A percentile compares a stretch with the other conserved stretches of the same genome.
Conservation (phyloP, 331 rosid genomes). For the Arachis monticola region DNA sequence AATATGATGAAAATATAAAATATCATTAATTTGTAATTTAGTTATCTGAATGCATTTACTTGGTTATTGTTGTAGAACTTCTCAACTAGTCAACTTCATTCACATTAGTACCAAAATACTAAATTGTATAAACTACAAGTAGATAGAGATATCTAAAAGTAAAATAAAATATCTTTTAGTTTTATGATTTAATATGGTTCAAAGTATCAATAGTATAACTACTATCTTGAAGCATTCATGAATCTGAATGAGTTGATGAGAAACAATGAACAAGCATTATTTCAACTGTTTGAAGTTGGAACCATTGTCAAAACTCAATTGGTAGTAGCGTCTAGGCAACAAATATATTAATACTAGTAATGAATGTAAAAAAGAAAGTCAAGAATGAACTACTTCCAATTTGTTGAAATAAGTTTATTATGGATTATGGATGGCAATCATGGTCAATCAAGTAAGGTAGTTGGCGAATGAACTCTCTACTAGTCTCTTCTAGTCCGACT, state of each 20-base stretch:
- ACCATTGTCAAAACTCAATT: not conserved
- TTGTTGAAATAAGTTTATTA: not conserved
- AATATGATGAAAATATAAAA: too few relatives aligned
- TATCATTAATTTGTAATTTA: too few relatives aligned
- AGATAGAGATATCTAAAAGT: too few relatives aligned
- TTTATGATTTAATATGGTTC: too few relatives aligned
- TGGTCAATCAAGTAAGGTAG: not conserved
- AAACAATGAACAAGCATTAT: not conserved
- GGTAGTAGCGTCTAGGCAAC: not conserved
- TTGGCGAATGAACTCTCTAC: not conserved
- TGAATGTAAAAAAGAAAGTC: not conserved
- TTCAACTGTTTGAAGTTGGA: not conserved
- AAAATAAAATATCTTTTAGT: too few relatives aligned
- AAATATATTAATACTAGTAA: not conserved
- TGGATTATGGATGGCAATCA: not conserved
- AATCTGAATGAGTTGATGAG: not conserved
- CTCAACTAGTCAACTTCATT: too few relatives aligned
- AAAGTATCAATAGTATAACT: too few relatives aligned
- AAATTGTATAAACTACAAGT: too few relatives aligned
- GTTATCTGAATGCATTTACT: too few relatives aligned
- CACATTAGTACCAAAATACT: too few relatives aligned
- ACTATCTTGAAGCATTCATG: too few relatives aligned
- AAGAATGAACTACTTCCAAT: not conserved
- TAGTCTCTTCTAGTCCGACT: not conserved
- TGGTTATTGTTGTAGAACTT: too few relatives aligned